Evolutionary conservation across 2,329 filamentous ascomycete species (phyloP), one percentile per base, ranked within the genome.

Genomic region (Aspergillus fructus): DNA sequence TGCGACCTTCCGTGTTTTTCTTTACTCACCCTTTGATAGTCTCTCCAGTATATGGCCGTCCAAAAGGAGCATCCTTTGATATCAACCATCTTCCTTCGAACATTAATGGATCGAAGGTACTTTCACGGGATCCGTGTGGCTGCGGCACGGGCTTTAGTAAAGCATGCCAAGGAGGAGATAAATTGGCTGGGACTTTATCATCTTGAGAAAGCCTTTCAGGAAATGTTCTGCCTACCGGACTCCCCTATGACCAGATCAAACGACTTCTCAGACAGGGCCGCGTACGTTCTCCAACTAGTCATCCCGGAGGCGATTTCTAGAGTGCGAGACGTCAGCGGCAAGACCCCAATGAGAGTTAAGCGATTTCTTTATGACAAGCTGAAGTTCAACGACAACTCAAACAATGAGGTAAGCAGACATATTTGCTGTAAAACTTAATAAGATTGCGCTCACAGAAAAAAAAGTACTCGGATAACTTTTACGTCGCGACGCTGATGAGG

Each of bases 301-400:
- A 94, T 99, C 53, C 87, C 92, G 0, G 84, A 85, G 62, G 89
- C 93, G 6, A 88, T 99, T 62, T 85, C 92, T 3, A 83, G 85
- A 61, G 85, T 97, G 48, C 86, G 91, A 50, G 89, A 93, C 67
- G 79, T 80, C 40, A 83, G 87, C 54, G 90, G 91, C 39, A 89
- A 86, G 66, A 93, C 92, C 53, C 93, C 93, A 0, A 81, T 88
- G 68, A 81, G 87, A 52, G 91, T 91, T 5, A 90, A 93, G 56
- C 84, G 85, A 40, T 96, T 97, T 72, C 84, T 99, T 48, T 84
- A 96, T 21, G 92, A 97, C 65, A 90, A 96, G 69, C 80, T 99
- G 34, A 88, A 90, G 49, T 93, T 92, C 77, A 99, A 99, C 70
- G 93, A 99, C 75, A 99, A 99, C 70, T 88, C 89, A 2, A 89